Evolutionary conservation across 441 rosid genomes (phyloP).

Genomic region (Aquilaria agallochum): DNA sequence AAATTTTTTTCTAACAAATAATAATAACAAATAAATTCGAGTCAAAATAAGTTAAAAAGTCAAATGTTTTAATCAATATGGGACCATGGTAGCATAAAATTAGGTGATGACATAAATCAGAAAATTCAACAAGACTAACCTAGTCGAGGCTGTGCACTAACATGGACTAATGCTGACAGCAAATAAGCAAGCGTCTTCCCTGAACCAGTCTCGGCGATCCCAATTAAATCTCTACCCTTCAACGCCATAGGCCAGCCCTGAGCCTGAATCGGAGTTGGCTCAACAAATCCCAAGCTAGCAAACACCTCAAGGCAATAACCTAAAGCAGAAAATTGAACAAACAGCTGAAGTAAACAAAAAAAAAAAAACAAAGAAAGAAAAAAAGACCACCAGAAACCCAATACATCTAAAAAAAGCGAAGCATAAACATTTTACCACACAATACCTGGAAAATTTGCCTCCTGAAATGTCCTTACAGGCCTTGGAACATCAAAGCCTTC

Average conservation of each 20-base stretch:
- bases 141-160: conserved; percentile 84
- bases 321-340: conserved; percentile 18
- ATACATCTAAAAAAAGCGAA: neutral
- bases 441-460: conserved; percentile 90
- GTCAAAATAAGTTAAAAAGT: too few species aligned
- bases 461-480: conserved; percentile 71
- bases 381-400: neutral
- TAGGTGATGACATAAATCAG: neutral
- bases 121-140: conserved; percentile 40
- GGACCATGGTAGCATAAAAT: neutral
- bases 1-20: too few species aligned
- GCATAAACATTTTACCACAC: neutral
- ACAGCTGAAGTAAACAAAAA: conserved; percentile 10
- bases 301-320: conserved; percentile 85
- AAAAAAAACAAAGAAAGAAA: neutral
- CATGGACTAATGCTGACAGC: conserved; percentile 92
- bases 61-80: neutral
- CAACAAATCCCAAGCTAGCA: conserved; percentile 80
- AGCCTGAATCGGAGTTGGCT: conserved; percentile 95
- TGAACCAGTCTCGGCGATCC: conserved; percentile 97
- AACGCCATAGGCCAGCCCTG: conserved; percentile 99
- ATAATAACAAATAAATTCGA: too few species aligned
- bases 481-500: conserved; percentile 89
- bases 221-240: conserved; percentile 89
- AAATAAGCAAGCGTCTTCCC: conserved; percentile 97